phyloP scores from a whole-genome alignment of 768 basidiomycete genomes.

The Lactarius tabidus region DNA sequence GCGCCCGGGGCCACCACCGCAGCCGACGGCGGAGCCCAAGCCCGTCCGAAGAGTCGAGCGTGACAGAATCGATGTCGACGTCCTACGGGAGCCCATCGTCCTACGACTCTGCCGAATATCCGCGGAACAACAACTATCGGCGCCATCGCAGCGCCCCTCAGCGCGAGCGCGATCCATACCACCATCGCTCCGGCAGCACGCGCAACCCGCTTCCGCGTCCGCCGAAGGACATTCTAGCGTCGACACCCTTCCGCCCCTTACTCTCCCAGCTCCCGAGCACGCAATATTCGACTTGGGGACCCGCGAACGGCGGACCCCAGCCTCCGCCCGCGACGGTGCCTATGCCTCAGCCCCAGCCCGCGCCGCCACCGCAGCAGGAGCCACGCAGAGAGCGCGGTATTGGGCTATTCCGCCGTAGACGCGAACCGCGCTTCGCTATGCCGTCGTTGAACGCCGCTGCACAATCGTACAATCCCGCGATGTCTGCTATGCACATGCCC shows the following conservation, averaged over 20 bases:
- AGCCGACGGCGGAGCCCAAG: conserved; percentile 12
- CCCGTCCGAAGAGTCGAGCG: conserved; percentile 5
- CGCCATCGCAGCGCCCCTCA: conserved; percentile 10
- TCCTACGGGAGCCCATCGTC: conserved; percentile 9
- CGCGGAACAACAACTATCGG: background rate
- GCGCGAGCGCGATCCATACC: conserved; percentile 51
- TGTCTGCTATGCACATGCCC: background rate
- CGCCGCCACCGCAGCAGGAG: conserved; percentile 1
- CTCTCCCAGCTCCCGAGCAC: conserved; percentile 44
- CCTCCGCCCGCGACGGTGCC: background rate
- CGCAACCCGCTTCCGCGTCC: conserved; percentile 61
- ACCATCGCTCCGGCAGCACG: conserved; percentile 11
- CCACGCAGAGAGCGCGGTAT: conserved; percentile 11
- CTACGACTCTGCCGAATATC: conserved; percentile 7
- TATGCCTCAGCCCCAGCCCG: background rate
- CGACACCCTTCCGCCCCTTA: conserved; percentile 52
- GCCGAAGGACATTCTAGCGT: conserved; percentile 56
- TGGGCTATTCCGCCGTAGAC: conserved; percentile 8
- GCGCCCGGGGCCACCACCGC: background rate
- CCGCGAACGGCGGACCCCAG: background rate
- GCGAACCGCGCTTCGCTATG: background rate
- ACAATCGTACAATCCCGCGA: background rate
- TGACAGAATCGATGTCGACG: background rate
- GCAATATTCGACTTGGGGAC: conserved; percentile 30
- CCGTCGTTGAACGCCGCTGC: conserved; percentile 4